A percentile compares a stretch with the other conserved stretches of the same genome.
Conservation (phyloP, 306 rosid species). For the Castanopsis chinensis region DNA sequence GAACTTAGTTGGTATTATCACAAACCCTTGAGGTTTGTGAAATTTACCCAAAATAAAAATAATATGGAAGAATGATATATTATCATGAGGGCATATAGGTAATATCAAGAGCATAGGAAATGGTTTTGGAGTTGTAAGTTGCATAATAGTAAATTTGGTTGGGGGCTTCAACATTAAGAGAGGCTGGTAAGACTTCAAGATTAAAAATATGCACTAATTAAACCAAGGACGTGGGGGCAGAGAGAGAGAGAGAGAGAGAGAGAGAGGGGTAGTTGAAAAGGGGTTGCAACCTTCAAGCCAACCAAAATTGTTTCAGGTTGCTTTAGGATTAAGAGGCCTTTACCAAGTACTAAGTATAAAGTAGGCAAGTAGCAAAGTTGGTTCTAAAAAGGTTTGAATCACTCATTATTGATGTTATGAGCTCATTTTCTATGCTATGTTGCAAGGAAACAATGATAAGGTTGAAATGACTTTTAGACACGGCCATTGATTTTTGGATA, state of each 20-base stretch:
- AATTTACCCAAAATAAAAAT: too few species aligned
- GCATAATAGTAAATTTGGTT: too few species aligned
- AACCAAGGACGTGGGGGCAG: background rate
- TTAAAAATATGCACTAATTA: too few species aligned
- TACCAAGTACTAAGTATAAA: background rate
- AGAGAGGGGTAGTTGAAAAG: constrained; percentile 13
- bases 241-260: background rate
- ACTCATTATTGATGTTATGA: constrained; percentile 3
- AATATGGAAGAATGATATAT: too few species aligned
- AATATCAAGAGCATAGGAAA: too few species aligned
- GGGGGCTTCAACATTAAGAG: too few species aligned
- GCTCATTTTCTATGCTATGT: constrained; percentile 9
- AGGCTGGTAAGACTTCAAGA: too few species aligned
- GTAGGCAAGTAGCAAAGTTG: constrained; percentile 17
- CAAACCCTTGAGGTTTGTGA: too few species aligned
- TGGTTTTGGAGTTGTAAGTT: too few species aligned
- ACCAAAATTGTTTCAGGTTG: constrained; percentile 30
- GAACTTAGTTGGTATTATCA: too few species aligned
- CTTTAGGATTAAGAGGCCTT: constrained; percentile 36
- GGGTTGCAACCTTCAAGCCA: constrained; percentile 8
- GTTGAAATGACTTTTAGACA: constrained; percentile 27
- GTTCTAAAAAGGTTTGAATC: background rate
- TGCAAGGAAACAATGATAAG: constrained; percentile 32
- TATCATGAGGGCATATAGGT: too few species aligned
- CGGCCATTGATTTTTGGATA: background rate